Conservation (phyloP, 345 rosid species). For the Viola odorata region DNA sequence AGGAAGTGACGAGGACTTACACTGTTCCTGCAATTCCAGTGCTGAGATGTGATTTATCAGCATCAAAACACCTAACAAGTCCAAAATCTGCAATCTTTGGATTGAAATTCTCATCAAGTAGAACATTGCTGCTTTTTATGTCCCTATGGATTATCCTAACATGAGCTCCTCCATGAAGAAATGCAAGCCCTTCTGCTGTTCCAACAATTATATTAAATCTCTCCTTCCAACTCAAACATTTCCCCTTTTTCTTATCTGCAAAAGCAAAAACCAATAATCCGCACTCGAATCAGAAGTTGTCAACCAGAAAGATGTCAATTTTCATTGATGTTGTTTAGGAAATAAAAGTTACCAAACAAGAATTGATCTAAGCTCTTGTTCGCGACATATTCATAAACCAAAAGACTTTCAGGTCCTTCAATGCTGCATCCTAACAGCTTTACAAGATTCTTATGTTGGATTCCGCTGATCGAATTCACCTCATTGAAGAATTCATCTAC, state of each 20-base stretch:
- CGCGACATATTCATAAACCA: conserved; percentile 46
- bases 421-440: conserved; percentile 54
- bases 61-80: conserved; percentile 39
- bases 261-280: background rate
- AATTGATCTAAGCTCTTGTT: conserved; percentile 53
- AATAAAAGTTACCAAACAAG: conserved; percentile 34
- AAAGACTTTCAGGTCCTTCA: conserved; percentile 58
- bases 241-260: conserved; percentile 29
- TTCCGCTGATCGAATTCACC: conserved; percentile 44
- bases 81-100: conserved; percentile 57
- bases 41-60: conserved; percentile 43
- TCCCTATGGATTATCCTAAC: conserved; percentile 45
- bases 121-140: conserved; percentile 50
- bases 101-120: conserved; percentile 38
- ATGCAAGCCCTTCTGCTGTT: conserved; percentile 46
- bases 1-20: conserved; percentile 20
- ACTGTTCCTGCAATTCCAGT: conserved; percentile 57
- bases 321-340: conserved; percentile 5
- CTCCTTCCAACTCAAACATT: conserved; percentile 35
- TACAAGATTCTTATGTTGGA: conserved; percentile 52
- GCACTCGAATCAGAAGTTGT: background rate
- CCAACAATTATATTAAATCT: conserved; percentile 38
- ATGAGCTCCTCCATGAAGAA: conserved; percentile 46
- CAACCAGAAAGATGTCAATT: background rate
- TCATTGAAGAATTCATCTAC: conserved; percentile 54